Evolutionary conservation across 345 rosid species (phyloP).

Genomic region (Noccaea bulbosa): DNA sequence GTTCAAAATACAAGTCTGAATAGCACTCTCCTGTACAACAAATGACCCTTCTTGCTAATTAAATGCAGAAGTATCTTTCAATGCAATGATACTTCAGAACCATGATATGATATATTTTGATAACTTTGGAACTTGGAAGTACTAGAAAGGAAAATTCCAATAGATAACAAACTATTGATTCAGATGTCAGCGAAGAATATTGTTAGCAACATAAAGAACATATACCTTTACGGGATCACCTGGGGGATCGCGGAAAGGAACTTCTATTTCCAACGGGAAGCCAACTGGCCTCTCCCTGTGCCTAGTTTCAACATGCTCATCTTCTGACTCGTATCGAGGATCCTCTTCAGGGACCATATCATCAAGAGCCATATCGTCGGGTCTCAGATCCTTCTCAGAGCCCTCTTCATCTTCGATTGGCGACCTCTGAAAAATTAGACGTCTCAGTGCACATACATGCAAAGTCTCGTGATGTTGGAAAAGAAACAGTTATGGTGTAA

Average conservation of each 20-base stretch:
- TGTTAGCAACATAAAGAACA: conserved; percentile 14
- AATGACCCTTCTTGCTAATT: conserved; percentile 29
- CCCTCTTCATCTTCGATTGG: conserved; percentile 83
- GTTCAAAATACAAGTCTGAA: conserved; percentile 5
- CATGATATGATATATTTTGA: neutral
- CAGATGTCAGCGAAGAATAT: conserved; percentile 3
- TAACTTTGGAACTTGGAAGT: conserved; percentile 14
- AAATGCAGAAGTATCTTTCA: conserved; percentile 23
- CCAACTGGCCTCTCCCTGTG: conserved; percentile 88
- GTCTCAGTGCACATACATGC: neutral
- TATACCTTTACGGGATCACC: conserved; percentile 77
- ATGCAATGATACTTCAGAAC: conserved; percentile 5
- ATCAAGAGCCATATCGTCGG: conserved; percentile 62
- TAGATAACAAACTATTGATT: conserved; percentile 8
- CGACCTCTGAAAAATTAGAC: conserved; percentile 56
- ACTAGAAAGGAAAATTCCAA: conserved; percentile 15
- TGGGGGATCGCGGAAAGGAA: conserved; percentile 84
- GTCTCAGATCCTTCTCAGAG: conserved; percentile 69
- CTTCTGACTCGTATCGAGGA: conserved; percentile 76
- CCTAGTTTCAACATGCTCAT: conserved; percentile 75
- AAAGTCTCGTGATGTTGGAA: conserved; percentile 4
- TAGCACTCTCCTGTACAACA: conserved; percentile 22
- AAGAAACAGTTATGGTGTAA: conserved; percentile 27
- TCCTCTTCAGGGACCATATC: conserved; percentile 70
- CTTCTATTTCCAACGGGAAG: conserved; percentile 86